These are phyloP conservation scores for Russula sp. DNA, from an alignment of 768 basidiomycete species.

Conservation along the genomic window DNA sequence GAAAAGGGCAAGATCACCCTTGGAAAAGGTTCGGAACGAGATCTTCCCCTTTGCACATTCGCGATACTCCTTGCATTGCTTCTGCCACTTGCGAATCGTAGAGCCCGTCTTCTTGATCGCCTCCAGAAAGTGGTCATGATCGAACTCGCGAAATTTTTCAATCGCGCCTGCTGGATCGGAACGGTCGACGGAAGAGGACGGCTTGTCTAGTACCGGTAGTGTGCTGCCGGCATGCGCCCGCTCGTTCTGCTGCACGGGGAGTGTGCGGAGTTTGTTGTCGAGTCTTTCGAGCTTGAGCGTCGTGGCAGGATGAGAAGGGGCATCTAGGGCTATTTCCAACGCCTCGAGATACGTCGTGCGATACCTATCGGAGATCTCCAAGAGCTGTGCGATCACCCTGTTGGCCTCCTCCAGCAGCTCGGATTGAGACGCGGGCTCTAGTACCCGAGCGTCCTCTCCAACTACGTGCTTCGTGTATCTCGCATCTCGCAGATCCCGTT, in stretches of 20 bases:
- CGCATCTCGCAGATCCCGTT: no score
- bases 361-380: no score
- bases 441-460: no score
- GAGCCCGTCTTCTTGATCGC: slow-evolving; percentile 70
- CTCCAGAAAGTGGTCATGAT: slow-evolving; percentile 79
- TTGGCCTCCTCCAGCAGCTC: no score
- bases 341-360: no score
- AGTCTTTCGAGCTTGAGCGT: no score
- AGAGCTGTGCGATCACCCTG: no score
- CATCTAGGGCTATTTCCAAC: no score
- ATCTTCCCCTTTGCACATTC: slow-evolving; percentile 93
- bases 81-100: slow-evolving; percentile 92
- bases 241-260: background rate
- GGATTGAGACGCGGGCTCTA: no score
- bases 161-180: slow-evolving; percentile 61
- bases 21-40: slow-evolving; percentile 87
- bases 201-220: slow-evolving; percentile 19
- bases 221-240: background rate
- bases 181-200: slow-evolving; percentile 60
- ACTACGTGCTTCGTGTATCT: no score
- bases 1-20: slow-evolving; percentile 92
- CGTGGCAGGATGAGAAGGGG: no score
- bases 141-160: slow-evolving; percentile 62
- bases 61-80: slow-evolving; percentile 90
- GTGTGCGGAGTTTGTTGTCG: no score